phyloP scores from a whole-genome alignment of 805 yeast species.

The Torulaspora franciscae region DNA sequence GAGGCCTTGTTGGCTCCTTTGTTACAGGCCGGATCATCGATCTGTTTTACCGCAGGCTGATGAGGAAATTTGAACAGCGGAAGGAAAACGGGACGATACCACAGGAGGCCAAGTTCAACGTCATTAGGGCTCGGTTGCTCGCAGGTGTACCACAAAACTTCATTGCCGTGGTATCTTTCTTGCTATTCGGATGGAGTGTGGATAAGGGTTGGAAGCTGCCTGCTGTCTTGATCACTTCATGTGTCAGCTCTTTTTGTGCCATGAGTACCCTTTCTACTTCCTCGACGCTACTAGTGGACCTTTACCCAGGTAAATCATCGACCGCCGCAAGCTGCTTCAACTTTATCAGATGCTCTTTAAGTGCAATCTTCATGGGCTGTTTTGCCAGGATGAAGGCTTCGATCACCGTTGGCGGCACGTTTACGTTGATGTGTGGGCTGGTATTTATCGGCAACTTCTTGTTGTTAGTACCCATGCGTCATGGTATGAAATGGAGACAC shows the following conservation, averaged over 20 bases:
- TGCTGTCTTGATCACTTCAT: conserved; percentile 53
- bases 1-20: conserved; percentile 59
- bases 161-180: conserved; percentile 39
- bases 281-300: conserved; percentile 65
- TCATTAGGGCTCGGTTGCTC: conserved; percentile 49
- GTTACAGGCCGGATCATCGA: conserved; percentile 55
- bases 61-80: conserved; percentile 21
- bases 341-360: conserved; percentile 61
- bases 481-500: conserved; percentile 37
- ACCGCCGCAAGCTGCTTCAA: conserved; percentile 70
- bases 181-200: conserved; percentile 72
- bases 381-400: conserved; percentile 52
- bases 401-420: conserved; percentile 70
- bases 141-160: conserved; percentile 43
- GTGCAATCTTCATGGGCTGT: conserved; percentile 67
- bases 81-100: conserved; percentile 26
- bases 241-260: conserved; percentile 52
- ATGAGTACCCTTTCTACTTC: conserved; percentile 53
- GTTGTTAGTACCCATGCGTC: conserved; percentile 35
- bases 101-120: conserved; percentile 42
- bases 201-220: conserved; percentile 45
- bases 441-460: conserved; percentile 32
- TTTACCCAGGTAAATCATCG: conserved; percentile 65
- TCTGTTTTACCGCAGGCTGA: conserved; percentile 40
- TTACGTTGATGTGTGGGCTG: conserved; percentile 59